A percentile compares a stretch with the other conserved stretches of the same genome.
phyloP scores from a whole-genome alignment of 2,329 filamentous ascomycete species.

The Aspergillus tamarii region DNA sequence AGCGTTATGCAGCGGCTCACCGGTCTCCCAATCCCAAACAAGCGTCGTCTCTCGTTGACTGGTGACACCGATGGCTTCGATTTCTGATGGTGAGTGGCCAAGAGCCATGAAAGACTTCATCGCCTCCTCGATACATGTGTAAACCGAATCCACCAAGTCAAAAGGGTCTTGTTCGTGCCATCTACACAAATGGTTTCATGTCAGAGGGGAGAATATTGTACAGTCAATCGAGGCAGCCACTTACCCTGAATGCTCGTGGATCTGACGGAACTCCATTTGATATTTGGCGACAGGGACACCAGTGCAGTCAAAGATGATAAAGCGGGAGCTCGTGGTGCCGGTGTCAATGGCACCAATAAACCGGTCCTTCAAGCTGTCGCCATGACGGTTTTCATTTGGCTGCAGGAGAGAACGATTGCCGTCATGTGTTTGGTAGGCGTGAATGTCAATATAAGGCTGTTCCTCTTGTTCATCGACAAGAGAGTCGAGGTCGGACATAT shows the following conservation, averaged over 20 bases:
- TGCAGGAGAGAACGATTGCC: constrained; percentile 41
- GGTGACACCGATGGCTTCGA: constrained; percentile 80
- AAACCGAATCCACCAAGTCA: constrained; percentile 74
- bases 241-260: constrained; percentile 83
- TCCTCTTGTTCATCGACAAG: constrained; percentile 26
- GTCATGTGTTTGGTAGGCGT: constrained; percentile 35
- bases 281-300: constrained; percentile 80
- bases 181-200: constrained; percentile 47
- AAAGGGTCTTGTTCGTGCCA: constrained; percentile 89
- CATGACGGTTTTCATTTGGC: constrained; percentile 35
- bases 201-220: not conserved
- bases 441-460: constrained; percentile 26
- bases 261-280: constrained; percentile 84
- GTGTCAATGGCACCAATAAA: constrained; percentile 90
- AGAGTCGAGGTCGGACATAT: constrained; percentile 31
- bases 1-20: constrained; percentile 79
- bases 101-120: constrained; percentile 70
- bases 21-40: constrained; percentile 80
- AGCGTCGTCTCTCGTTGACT: constrained; percentile 89
- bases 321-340: constrained; percentile 85
- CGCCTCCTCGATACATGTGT: constrained; percentile 78
- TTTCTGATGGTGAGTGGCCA: constrained; percentile 68
- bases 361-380: constrained; percentile 38
- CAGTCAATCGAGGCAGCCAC: constrained; percentile 34
- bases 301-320: constrained; percentile 82